phyloP scores from a whole-genome alignment of 2,329 filamentous ascomycete genomes.

The Aspergillus carbonarius region DNA sequence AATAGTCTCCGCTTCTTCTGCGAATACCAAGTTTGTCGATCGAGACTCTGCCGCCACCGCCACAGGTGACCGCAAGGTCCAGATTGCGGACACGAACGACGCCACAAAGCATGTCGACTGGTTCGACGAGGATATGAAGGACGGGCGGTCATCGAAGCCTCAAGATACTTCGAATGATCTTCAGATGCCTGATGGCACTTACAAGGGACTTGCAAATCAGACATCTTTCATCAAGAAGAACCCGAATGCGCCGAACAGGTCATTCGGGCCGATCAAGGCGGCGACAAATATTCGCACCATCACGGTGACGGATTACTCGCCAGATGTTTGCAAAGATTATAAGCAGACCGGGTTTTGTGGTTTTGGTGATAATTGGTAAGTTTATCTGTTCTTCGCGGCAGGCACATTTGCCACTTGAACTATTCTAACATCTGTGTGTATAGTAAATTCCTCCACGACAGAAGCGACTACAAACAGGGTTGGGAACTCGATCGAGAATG shows the following conservation, averaged over 20 bases:
- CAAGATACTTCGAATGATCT: constrained; percentile 16
- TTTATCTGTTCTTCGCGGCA: not conserved
- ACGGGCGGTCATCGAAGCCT: constrained; percentile 37
- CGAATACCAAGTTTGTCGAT: constrained; percentile 6
- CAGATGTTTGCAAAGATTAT: constrained; percentile 94
- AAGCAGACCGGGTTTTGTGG: constrained; percentile 73
- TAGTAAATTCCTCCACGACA: constrained; percentile 61
- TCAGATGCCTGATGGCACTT: constrained; percentile 61
- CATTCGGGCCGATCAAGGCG: constrained; percentile 79
- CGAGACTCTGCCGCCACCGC: constrained; percentile 25
- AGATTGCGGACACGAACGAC: constrained; percentile 68
- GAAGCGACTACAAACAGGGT: constrained; percentile 73
- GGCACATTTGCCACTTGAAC: not conserved
- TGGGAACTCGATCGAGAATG: constrained; percentile 96
- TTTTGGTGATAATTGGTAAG: constrained; percentile 68
- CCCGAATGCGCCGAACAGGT: constrained; percentile 64
- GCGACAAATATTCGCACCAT: constrained; percentile 87
- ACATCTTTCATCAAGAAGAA: constrained; percentile 77
- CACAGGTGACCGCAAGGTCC: constrained; percentile 51
- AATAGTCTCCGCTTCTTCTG: constrained; percentile 62
- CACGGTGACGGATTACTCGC: constrained; percentile 85
- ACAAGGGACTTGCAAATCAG: constrained; percentile 73
- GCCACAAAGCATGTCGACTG: constrained; percentile 87
- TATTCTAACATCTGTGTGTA: not conserved
- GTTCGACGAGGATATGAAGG: constrained; percentile 68